These are phyloP conservation scores for Gynochthodes officinalis DNA, from an alignment of 257 asterid genomes.

Conservation along the genomic window DNA sequence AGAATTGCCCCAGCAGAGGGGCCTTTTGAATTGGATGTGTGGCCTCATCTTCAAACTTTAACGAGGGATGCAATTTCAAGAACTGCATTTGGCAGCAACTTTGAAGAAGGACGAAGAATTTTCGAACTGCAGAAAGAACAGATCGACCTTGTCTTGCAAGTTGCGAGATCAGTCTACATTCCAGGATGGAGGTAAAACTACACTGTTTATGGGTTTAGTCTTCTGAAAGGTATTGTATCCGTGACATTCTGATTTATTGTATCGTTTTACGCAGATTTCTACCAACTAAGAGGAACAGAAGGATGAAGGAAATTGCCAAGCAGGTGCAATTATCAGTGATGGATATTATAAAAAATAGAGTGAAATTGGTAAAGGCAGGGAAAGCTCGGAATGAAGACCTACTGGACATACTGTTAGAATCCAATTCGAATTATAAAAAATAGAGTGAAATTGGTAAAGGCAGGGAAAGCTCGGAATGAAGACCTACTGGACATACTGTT, in stretches of 20 bases:
- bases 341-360: slow-evolving; percentile 19
- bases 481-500: too few relatives aligned
- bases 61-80: slow-evolving; percentile 31
- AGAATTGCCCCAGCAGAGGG: slow-evolving; percentile 5
- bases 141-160: background rate
- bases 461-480: too few relatives aligned
- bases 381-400: slow-evolving; percentile 16
- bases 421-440: too few relatives aligned
- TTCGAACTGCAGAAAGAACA: slow-evolving; percentile 27
- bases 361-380: slow-evolving; percentile 15
- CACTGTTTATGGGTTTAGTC: background rate
- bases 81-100: slow-evolving; percentile 30
- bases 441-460: too few relatives aligned
- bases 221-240: background rate
- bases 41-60: slow-evolving; percentile 24
- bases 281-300: slow-evolving; percentile 24
- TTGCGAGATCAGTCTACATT: slow-evolving; percentile 3
- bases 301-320: slow-evolving; percentile 13
- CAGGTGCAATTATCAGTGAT: slow-evolving; percentile 11
- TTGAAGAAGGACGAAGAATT: slow-evolving; percentile 22
- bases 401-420: slow-evolving; percentile 22
- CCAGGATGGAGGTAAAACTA: slow-evolving; percentile 17
- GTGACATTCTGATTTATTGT: background rate
- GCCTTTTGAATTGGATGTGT: slow-evolving; percentile 23
- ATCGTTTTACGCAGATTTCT: background rate